These are phyloP conservation scores for Aurantiochytrium sp. DNA, from an alignment of 108 stramenopile species.

Conservation along the genomic window DNA sequence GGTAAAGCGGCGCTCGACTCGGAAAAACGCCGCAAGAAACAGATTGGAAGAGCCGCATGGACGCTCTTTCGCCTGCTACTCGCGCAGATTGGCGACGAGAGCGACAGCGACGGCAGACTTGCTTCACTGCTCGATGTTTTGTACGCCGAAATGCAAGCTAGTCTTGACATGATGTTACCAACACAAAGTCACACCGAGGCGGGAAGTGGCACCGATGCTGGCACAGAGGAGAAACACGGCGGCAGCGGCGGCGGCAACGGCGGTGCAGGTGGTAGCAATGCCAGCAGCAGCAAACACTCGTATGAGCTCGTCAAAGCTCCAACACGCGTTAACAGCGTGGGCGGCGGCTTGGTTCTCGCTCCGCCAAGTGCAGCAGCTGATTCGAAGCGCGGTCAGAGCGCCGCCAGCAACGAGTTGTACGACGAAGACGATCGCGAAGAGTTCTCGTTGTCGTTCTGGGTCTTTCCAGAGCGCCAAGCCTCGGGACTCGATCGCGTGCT, in stretches of 20 bases:
- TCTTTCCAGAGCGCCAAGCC: not conserved
- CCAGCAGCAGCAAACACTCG: not conserved
- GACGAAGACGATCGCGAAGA: not conserved
- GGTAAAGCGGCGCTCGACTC: not conserved
- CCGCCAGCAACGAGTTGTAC: too few relatives aligned
- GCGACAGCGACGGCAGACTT: not conserved
- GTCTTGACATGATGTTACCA: slow-evolving; percentile 34
- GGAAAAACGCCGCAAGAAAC: slow-evolving; percentile 12
- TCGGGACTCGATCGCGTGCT: not conserved
- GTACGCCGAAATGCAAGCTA: slow-evolving; percentile 25
- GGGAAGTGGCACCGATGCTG: not conserved
- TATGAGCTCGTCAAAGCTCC: not conserved
- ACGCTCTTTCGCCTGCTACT: slow-evolving; percentile 25
- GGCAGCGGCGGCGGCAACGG: not conserved
- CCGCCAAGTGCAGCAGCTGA: not conserved
- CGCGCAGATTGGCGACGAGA: slow-evolving; percentile 24
- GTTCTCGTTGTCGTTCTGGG: not conserved
- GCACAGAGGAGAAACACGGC: not conserved
- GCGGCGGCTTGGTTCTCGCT: not conserved
- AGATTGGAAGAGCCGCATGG: slow-evolving; percentile 24
- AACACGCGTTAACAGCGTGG: not conserved
- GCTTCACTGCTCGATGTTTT: slow-evolving; percentile 20
- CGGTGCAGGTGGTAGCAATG: not conserved
- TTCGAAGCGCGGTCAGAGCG: too few relatives aligned
- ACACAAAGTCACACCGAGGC: too few relatives aligned